Conservation (phyloP, 371 early-diverging fungal genomes). For the Mortierella sp. region DNA sequence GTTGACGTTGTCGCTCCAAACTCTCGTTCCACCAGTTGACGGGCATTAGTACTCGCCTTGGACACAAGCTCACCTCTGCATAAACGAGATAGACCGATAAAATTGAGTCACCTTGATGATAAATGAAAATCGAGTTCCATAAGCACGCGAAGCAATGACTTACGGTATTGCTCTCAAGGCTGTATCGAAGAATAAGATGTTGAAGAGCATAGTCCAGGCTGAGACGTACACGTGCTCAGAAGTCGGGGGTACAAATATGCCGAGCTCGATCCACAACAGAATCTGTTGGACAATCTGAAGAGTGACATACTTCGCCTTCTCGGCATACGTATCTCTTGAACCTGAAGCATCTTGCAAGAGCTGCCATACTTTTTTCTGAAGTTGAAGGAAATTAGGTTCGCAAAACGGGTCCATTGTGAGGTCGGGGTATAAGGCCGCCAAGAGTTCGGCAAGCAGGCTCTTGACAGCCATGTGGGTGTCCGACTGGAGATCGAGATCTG, state of each 20-base stretch:
- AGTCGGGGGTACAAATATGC: background rate
- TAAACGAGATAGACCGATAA: background rate
- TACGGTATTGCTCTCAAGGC: no score
- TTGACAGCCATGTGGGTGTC: no score
- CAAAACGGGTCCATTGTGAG: background rate
- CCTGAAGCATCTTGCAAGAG: slow-evolving; percentile 4
- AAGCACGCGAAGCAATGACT: no score
- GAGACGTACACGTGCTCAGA: background rate
- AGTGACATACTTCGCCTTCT: background rate
- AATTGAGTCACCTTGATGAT: no score
- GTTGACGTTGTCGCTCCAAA: slow-evolving; percentile 16
- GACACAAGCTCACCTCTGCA: slow-evolving; percentile 23
- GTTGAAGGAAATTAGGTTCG: slow-evolving; percentile 3
- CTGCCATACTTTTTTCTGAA: slow-evolving; percentile 6
- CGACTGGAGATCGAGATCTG: slow-evolving; percentile 5
- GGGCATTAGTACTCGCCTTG: slow-evolving; percentile 19
- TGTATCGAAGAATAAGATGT: no score
- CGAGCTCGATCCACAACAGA: slow-evolving; percentile 5
- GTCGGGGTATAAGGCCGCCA: background rate
- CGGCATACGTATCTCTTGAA: slow-evolving; percentile 1
- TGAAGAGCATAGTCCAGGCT: no score
- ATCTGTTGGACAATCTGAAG: slow-evolving; percentile 6
- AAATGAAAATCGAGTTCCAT: no score
- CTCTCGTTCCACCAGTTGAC: slow-evolving; percentile 11
- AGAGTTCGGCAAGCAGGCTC: no score